phyloP scores from a whole-genome alignment of 768 basidiomycete genomes.

The Suillus subaureus region DNA sequence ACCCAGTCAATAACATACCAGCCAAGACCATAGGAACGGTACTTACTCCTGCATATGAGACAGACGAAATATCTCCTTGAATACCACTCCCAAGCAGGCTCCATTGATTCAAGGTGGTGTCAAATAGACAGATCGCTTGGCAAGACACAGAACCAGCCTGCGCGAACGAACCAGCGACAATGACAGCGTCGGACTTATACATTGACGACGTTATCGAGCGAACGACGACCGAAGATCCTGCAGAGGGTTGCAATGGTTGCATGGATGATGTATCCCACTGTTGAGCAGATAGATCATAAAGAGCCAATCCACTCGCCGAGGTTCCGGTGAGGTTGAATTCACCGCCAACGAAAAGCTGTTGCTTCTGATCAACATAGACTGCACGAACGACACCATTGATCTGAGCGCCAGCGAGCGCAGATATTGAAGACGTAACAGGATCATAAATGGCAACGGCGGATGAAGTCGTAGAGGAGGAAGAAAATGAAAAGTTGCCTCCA shows the following conservation, averaged over 20 bases:
- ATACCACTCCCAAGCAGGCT: constrained; percentile 77
- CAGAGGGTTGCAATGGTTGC: constrained; percentile 58
- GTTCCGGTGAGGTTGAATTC: constrained; percentile 69
- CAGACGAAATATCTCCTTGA: constrained; percentile 75
- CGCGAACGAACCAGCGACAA: constrained; percentile 89
- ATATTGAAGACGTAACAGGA: constrained; percentile 46
- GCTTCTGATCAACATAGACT: constrained; percentile 65
- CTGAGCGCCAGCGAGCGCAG: constrained; percentile 59
- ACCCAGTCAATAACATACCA: constrained; percentile 11
- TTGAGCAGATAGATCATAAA: constrained; percentile 73
- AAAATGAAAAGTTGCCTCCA: constrained; percentile 87
- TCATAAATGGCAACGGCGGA: constrained; percentile 76
- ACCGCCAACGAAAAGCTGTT: constrained; percentile 81
- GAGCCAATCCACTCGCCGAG: constrained; percentile 67
- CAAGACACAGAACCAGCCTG: constrained; percentile 77
- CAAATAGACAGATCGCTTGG: constrained; percentile 76
- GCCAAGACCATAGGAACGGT: neutral
- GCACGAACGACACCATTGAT: constrained; percentile 76
- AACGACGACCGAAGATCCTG: constrained; percentile 62
- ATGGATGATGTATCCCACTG: constrained; percentile 62
- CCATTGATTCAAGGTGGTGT: constrained; percentile 75
- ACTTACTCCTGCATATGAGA: constrained; percentile 82
- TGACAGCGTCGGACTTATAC: constrained; percentile 59
- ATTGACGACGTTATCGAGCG: constrained; percentile 69
- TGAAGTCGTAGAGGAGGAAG: constrained; percentile 41